Base-by-base conservation (phyloP, 352 stramenopile species). In the Pythium graminicola region DNA sequence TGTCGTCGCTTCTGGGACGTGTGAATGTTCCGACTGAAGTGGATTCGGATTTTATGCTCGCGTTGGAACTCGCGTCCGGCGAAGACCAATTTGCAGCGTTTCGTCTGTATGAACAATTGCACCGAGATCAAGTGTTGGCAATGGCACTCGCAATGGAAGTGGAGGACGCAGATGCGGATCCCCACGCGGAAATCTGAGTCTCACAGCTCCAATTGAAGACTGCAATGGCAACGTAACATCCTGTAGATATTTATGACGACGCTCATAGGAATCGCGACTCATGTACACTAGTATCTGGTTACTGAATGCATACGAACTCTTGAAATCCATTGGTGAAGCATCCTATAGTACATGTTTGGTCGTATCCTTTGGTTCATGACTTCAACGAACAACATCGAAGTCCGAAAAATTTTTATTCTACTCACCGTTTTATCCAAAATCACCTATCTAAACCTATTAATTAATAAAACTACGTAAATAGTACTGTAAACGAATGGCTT, bases 71-170 rank as follows among this genome's bases (percentile, higher is more conserved):
- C 24, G 69, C 73, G 40, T 80, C 73, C 1, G 76, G 70, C 6
- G 69, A 85, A 45, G 76, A 87, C 41, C 76, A 87, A 50, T 74
- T 81, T 53, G 76, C 69, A 11, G 76, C 76, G n/a, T 66, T 85
- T 60, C 71, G 76, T 33, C 64, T 77, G 48, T 85, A 72, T 55
- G 71, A 84, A 35, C 73, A 85, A 49, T 54, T 82, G 28, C 66
- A 69, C 7, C 70, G 64, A 8, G 73, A 83, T 36, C 65, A 85
- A 28, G 60, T 76, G 51, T 44, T 82, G 11, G 69, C 73, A 6
- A 68, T 73, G 63, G 66, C 71, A 42, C 68, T 85, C 39, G 69
- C 73, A 0, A 76, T 84, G 61, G 61, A 86, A 41, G 67, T 65
- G 3, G 73, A 86, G 24, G 59, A 68, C 33, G 38, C 65, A 10